Evolutionary conservation across 75 land plant genomes (phyloP), one percentile per base, ranked within the genome.

Genomic region (Selaginella tamariscina): DNA sequence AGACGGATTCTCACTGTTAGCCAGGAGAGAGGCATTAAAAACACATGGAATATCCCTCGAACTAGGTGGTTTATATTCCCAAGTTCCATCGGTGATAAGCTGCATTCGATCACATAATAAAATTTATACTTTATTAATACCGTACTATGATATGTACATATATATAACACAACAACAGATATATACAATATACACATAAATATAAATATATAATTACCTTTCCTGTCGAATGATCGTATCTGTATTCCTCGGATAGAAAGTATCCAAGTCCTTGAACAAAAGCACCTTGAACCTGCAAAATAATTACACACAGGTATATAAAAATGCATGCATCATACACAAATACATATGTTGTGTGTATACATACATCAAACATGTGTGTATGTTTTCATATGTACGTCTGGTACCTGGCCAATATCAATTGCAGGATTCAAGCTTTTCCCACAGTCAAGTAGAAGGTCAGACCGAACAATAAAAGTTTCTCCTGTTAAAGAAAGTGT

Each of bases 341-440:
- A n/a, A n/a, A n/a, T n/a, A n/a, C n/a, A n/a, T n/a, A n/a, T n/a
- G n/a, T n/a, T n/a, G n/a, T n/a, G n/a, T n/a, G n/a, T n/a, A n/a
- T n/a, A n/a, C n/a, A n/a, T n/a, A n/a, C n/a, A n/a, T n/a, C n/a
- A n/a, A n/a, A n/a, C n/a, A n/a, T n/a, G n/a, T n/a, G n/a, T n/a
- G n/a, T n/a, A n/a, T n/a, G n/a, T n/a, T n/a, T n/a, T n/a, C n/a
- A n/a, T n/a, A n/a, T n/a, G n/a, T n/a, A n/a, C n/a, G n/a, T n/a
- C n/a, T n/a, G n/a, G 2, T 67, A 77, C 77, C 71, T 79, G 81
- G n/a, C 81, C 81, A 71, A 79, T 79, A 29, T 79, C 81, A 26
- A 79, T 49, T 54, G 81, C 81, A 21, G 81, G 81, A 62, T 79
- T 75, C 67, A 79, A 67, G 56, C 79, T 79, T 68, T 79, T 79